Evolutionary conservation across 2,329 filamentous ascomycete genomes (phyloP), one percentile per base, ranked within the genome.

Genomic region (Diaporthe eres): DNA sequence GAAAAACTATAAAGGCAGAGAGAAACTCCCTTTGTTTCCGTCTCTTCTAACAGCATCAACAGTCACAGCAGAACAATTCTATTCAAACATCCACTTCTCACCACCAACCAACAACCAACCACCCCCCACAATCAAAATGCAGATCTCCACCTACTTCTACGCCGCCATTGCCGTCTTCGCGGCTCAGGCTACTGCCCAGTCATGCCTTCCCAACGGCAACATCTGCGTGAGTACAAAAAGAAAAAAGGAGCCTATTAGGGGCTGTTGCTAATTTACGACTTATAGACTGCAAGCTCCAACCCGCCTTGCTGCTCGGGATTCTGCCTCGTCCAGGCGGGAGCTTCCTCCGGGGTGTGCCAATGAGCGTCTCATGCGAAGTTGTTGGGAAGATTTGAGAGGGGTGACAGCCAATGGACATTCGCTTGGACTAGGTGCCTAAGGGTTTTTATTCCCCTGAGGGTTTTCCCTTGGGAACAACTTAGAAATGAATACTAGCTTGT

Each of bases 401-500:
- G 44, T 63, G 37, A 63, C 58, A 63, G n/a, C 58, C 58, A 28
- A n/a, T 63, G 37, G 37, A 63, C 58, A 63, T 44, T 63, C 58
- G 7, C 37, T 44, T 63, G 22, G 28, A 28, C 58, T 63, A 63
- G 28, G 58, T 63, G 37, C 58, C 58, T n/a, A 39, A 44, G 58
- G 58, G 37, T 44, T 63, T 63, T 63, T 63, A 63, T 63, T 63
- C 58, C 58, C 58, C 37, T 63, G 37, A 63, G 58, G 58, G 58
- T 63, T 63, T 63, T 42, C 58, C 58, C 58, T 63, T 63, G 37
- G 58, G 58, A 42, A 28, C n/a, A 63, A 44, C 37, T 63, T 63
- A 63, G 58, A 63, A 17, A 44, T 19, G 3, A 63, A 28, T 31
- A 63, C n/a, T 28, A 28, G 34, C 34, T 34, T 34, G 34, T 34